Evolutionary conservation across 805 yeast species (phyloP), one percentile per base, ranked within the genome.

Genomic region (Peterozyma toletana): DNA sequence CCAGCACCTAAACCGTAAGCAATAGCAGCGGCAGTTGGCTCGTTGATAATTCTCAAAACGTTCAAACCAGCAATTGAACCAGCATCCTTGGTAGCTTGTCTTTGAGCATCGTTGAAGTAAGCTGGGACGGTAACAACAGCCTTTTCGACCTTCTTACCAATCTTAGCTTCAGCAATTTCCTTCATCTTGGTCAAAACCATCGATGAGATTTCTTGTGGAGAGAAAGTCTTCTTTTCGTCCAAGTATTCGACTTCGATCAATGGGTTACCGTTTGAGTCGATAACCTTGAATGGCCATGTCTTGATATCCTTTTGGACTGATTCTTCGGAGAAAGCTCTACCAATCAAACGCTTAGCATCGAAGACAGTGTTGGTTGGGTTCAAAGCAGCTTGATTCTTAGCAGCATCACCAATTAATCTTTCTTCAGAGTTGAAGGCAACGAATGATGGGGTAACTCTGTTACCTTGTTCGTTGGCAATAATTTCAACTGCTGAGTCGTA

Each of bases 1-100:
- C 87, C 88, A 59, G 89, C 88, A 80, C 91, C 96, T 59, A 90
- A 79, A 80, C 98, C 98, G 80, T 90, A 90, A 66, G 98, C 97
- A 75, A 90, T 88, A 58, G 97, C 97, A 62, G 97, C 97, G 53
- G 97, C 97, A 56, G 97, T 84, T 60, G 87, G 86, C 72, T 80
- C 86, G 77, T 80, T 80, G 57, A 80, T 80, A 67, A 80, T 80
- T 73, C 87, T 77, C 67, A 79, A 68, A 59, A 80, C 86, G 77
- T 80, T 79, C 70, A 80, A 73, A 70, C 87, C 87, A 54, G 87
- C 78, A 71, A 80, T 80, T 70, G 80, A 74, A 78, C 87, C 87
- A 57, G 87, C 87, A 65, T 80, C 87, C 73, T 80, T 80, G 70
- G 87, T 80, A 58, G 87, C 87, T 68, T 80, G 87, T 75, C 87